Conservation (phyloP, 108 stramenopile genomes). For the Cyclotella baltica region DNA sequence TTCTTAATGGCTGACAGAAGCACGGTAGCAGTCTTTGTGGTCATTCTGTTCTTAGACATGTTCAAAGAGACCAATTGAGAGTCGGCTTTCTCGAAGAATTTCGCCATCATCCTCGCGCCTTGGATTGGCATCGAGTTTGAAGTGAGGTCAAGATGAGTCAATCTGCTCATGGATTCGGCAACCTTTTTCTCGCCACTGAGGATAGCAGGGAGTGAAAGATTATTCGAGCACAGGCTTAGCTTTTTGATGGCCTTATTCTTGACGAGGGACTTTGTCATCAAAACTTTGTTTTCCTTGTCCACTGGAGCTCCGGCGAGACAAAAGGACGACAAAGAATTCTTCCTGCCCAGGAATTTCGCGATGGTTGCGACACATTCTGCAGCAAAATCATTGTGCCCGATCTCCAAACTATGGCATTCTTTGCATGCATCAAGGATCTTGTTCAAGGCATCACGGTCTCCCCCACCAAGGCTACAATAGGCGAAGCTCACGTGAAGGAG, state of each 20-base stretch:
- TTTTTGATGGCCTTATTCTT: not conserved
- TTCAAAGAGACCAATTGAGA: not conserved
- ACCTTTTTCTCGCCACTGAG: not conserved
- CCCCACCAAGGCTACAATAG: conserved; percentile 5
- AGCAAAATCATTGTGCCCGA: conserved; percentile 3
- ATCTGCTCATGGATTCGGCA: not conserved
- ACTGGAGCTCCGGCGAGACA: not conserved
- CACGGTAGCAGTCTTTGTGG: not conserved
- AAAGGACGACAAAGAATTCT: not conserved
- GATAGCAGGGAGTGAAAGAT: not conserved
- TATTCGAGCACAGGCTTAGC: not conserved
- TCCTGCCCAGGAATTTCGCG: not conserved
- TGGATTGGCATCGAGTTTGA: not conserved
- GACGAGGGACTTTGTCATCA: not conserved
- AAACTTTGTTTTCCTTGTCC: not conserved
- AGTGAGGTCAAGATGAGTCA: conserved; percentile 24
- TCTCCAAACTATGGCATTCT: not conserved
- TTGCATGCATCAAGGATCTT: conserved; percentile 1
- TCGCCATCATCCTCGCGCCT: conserved; percentile 5
- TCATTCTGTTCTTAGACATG: not conserved
- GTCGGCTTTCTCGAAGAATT: conserved; percentile 13
- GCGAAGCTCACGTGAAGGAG: conserved; percentile 17
- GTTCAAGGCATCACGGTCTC: conserved; percentile 2
- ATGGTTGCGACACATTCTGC: not conserved
- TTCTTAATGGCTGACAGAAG: conserved; percentile 6